These are phyloP conservation scores for Avena atlantica DNA, from an alignment of 176 grass and related monocot species.

Conservation along the genomic window DNA sequence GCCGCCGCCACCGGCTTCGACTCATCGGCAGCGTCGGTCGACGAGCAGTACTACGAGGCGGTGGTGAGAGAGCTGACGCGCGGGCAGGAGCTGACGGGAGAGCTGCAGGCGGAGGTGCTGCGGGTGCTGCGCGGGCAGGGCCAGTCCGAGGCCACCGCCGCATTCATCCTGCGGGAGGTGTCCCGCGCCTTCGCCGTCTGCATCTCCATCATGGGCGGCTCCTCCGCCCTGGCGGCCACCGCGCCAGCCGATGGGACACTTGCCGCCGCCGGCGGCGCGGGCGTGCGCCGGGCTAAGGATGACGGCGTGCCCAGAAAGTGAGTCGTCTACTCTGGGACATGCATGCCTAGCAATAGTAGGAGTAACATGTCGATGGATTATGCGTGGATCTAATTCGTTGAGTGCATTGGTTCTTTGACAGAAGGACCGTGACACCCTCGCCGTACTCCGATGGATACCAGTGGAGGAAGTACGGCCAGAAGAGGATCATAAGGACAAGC, in stretches of 20 bases:
- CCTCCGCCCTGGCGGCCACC: neutral
- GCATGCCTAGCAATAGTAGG: neutral
- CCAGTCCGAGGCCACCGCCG: conserved; percentile 57
- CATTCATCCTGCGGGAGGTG: conserved; percentile 52
- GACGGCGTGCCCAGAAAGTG: conserved; percentile 44
- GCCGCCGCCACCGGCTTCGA: neutral
- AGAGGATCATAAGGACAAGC: conserved; percentile 48
- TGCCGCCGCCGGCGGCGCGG: neutral
- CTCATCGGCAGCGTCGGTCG: neutral
- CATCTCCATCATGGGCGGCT: conserved; percentile 43
- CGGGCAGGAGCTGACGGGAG: conserved; percentile 55
- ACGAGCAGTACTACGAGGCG: conserved; percentile 44
- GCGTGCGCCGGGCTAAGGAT: neutral
- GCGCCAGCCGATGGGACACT: neutral
- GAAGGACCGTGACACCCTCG: conserved; percentile 30
- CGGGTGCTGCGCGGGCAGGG: conserved; percentile 48
- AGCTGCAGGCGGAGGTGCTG: conserved; percentile 41
- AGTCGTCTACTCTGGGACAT: neutral
- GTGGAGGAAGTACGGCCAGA: conserved; percentile 82
- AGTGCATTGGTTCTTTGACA: conserved; percentile 19
- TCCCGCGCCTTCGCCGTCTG: conserved; percentile 57
- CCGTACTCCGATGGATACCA: conserved; percentile 60
- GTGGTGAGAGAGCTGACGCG: conserved; percentile 54
- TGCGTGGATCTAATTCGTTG: neutral
- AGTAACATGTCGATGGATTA: neutral